Base-by-base conservation (phyloP, 345 rosid species). In the Euphorbia tirucalli region DNA sequence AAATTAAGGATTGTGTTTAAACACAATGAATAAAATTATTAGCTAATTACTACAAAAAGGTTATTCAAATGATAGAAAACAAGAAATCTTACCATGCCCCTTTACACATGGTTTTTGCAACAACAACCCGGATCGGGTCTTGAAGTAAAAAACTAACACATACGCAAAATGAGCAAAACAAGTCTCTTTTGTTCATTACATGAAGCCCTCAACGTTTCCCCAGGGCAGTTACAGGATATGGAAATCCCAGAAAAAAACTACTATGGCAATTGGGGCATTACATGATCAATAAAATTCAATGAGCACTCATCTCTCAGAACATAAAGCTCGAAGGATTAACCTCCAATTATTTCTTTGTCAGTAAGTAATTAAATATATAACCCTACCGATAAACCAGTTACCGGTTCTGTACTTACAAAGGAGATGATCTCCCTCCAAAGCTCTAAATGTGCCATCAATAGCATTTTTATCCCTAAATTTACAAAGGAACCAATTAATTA, bases 381-480 rank as follows among this genome's bases (percentile, higher is more conserved):
- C 61, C 63, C 68, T 73, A 73, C 77, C 87, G 71, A 69, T 77
- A 59, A 72, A 67, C 71, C 74, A 77, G 81, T 84, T 69, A n/a
- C n/a, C n/a, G n/a, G n/a, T 69, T 82, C 77, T 74, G 74, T 84
- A 82, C 80, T 86, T 86, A 86, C 89, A 84, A 70, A 57, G 80
- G 74, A 74, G 76, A 77, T 66, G 32, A 27, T 65, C 71, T 72
- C 77, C 79, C 74, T 68, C 77, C 77, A 16, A 57, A 68, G 78
- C 81, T 80, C 84, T 70, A 65, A 65, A 46, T 6, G 11, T 71
- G 83, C 81, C 76, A 35, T 67, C 77, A 66, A 75, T 67, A 76
- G 77, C 82, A 75, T 31, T 74, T 74, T 67, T 48, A 56, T 61
- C 79, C 82, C 74, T 70, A 78, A 65, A 80, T 80, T 70, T 80